These are phyloP conservation scores for Musa beccarii DNA, from an alignment of 176 grass and related monocot species.

Conservation along the genomic window DNA sequence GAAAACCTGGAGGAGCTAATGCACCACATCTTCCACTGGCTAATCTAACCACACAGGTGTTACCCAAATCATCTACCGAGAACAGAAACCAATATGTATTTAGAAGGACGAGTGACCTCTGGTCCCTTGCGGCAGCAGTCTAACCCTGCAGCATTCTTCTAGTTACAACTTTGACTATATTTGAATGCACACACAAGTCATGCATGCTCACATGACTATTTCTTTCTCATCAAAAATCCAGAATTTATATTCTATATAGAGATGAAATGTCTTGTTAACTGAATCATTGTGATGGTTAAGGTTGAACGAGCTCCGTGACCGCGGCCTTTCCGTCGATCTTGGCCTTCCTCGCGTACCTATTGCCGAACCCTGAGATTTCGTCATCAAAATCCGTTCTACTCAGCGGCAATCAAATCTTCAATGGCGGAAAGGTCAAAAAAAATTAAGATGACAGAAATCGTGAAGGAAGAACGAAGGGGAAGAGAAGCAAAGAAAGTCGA, in stretches of 20 bases:
- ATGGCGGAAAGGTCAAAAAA: neutral
- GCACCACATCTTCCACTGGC: neutral
- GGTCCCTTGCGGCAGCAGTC: too few relatives aligned
- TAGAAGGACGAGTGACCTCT: too few relatives aligned
- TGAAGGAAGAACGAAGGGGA: neutral
- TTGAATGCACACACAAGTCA: too few relatives aligned
- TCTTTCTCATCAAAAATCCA: neutral
- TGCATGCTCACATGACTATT: too few relatives aligned
- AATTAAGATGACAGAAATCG: neutral
- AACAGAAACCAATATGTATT: neutral
- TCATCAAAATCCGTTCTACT: neutral
- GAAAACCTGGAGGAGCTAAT: neutral
- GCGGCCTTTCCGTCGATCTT: conserved; percentile 11
- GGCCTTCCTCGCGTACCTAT: conserved; percentile 16
- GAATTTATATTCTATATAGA: neutral
- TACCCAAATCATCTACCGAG: neutral
- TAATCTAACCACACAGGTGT: neutral
- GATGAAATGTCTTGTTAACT: too few relatives aligned
- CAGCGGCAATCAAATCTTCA: neutral
- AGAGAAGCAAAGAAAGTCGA: neutral
- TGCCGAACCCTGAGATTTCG: neutral
- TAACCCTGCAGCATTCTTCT: too few relatives aligned
- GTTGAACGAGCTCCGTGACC: neutral
- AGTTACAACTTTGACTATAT: too few relatives aligned
- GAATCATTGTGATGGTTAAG: too few relatives aligned